phyloP scores from a whole-genome alignment of 148 eudicot species.

The Amaranthus palmeri region DNA sequence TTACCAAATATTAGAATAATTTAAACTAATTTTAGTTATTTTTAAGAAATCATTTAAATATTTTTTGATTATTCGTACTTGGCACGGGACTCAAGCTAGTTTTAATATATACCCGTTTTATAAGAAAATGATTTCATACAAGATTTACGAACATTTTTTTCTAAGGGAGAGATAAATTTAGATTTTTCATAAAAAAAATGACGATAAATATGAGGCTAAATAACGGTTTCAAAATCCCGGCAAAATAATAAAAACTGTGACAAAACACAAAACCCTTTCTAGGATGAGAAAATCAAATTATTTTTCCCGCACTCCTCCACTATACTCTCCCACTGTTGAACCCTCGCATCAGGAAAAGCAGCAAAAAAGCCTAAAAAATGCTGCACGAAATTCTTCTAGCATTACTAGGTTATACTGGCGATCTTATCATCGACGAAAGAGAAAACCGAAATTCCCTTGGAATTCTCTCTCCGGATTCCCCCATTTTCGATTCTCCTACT shows the following conservation, averaged over 20 bases:
- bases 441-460: slow-evolving; percentile 42
- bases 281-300: slow-evolving; percentile 8
- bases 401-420: slow-evolving; percentile 93
- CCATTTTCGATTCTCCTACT: slow-evolving; percentile 42
- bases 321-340: not conserved
- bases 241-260: not conserved
- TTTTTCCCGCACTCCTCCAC: slow-evolving; percentile 19
- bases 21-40: no score
- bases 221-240: not conserved
- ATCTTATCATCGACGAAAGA: slow-evolving; percentile 81
- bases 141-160: no score
- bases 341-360: not conserved
- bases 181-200: no score
- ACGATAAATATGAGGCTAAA: no score
- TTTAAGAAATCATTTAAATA: no score
- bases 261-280: not conserved
- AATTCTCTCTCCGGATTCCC: slow-evolving; percentile 46
- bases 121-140: no score
- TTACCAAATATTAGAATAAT: no score
- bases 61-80: no score
- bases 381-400: slow-evolving; percentile 81
- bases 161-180: no score
- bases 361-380: slow-evolving; percentile 30
- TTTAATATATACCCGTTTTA: no score
- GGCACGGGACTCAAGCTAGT: no score